Conservation (phyloP, 441 rosid species). For the Hypseocharis bilobata region DNA sequence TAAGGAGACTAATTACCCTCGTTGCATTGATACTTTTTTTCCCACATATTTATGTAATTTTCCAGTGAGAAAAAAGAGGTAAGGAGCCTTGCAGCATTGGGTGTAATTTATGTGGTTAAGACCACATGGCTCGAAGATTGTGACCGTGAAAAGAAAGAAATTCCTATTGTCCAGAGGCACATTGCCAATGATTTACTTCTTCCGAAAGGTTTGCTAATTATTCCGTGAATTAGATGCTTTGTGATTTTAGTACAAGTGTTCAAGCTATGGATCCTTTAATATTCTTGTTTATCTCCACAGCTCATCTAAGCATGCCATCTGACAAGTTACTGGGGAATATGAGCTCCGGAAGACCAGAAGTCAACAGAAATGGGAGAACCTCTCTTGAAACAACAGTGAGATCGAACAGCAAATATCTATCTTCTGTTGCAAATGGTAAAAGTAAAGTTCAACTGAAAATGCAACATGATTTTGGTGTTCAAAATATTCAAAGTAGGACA, state of each 20-base stretch:
- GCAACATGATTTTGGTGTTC: constrained; percentile 31
- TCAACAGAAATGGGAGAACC: constrained; percentile 23
- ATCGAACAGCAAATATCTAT: constrained; percentile 29
- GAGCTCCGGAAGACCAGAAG: constrained; percentile 31
- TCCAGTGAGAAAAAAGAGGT: constrained; percentile 76
- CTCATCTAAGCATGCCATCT: constrained; percentile 25
- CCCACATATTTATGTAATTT: constrained; percentile 19
- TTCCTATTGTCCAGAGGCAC: constrained; percentile 54
- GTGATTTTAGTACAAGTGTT: constrained; percentile 8
- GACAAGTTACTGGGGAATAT: constrained; percentile 29
- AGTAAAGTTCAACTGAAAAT: constrained; percentile 30
- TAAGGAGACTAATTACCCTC: constrained; percentile 10
- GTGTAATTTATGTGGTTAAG: constrained; percentile 74
- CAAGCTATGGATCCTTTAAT: not conserved
- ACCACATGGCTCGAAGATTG: constrained; percentile 92
- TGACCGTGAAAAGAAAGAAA: constrained; percentile 61
- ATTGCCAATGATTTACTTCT: constrained; percentile 62
- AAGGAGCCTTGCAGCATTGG: constrained; percentile 73
- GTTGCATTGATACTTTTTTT: constrained; percentile 14
- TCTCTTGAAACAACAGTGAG: constrained; percentile 31
- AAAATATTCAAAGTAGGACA: constrained; percentile 35
- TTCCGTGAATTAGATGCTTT: constrained; percentile 18
- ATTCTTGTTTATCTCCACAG: constrained; percentile 4
- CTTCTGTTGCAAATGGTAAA: constrained; percentile 27
- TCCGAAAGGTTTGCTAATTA: constrained; percentile 64